Conservation (phyloP, 495 filamentous ascomycete genomes). For the Tuber umbilicatum region DNA sequence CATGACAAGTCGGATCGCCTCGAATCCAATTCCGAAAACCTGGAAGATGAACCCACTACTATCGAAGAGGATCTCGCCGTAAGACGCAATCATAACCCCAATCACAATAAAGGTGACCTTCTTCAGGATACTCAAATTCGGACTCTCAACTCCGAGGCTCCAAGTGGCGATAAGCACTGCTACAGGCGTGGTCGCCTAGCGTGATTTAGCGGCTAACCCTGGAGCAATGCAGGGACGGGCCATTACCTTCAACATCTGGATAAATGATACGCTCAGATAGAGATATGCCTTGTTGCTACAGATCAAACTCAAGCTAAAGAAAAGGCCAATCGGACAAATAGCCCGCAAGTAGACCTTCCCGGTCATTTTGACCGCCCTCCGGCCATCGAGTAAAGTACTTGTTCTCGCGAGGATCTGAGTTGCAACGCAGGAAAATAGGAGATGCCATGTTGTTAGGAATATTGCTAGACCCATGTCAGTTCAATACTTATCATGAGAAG, state of each 20-base stretch:
- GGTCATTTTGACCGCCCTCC: slow-evolving; percentile 90
- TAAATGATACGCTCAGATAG: slow-evolving; percentile 87
- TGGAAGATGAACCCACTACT: slow-evolving; percentile 65
- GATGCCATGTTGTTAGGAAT: slow-evolving; percentile 88
- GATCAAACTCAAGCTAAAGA: slow-evolving; percentile 90
- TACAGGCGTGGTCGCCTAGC: slow-evolving; percentile 79
- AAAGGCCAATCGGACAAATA: slow-evolving; percentile 84
- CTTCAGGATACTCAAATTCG: slow-evolving; percentile 54
- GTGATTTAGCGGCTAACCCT: slow-evolving; percentile 8
- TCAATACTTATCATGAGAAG: background rate
- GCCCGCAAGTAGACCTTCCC: slow-evolving; percentile 81
- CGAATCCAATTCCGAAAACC: slow-evolving; percentile 61
- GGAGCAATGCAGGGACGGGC: slow-evolving; percentile 34
- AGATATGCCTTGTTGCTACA: slow-evolving; percentile 90
- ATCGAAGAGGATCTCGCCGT: slow-evolving; percentile 69
- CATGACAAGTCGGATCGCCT: slow-evolving; percentile 70
- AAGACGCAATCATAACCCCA: slow-evolving; percentile 65
- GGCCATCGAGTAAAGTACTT: slow-evolving; percentile 79
- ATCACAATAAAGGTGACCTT: slow-evolving; percentile 69
- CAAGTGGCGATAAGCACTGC: slow-evolving; percentile 70
- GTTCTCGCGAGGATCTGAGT: slow-evolving; percentile 83
- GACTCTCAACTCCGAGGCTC: slow-evolving; percentile 56
- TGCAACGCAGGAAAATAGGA: slow-evolving; percentile 79
- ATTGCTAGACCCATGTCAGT: slow-evolving; percentile 43
- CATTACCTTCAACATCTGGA: slow-evolving; percentile 90